Conservation (phyloP, 257 asterid species). For the Petunia axillaris region DNA sequence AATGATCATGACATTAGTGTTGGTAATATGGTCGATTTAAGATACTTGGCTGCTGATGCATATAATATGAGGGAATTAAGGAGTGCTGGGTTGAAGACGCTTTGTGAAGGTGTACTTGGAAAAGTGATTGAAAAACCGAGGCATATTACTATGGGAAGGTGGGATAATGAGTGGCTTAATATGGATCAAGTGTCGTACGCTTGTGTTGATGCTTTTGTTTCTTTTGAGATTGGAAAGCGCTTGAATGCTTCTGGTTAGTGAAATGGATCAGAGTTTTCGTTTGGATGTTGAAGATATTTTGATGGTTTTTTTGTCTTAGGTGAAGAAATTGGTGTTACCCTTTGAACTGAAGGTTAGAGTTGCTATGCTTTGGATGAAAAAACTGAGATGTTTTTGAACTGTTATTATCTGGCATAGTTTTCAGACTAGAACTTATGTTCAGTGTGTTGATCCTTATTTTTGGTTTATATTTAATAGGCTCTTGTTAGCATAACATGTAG, state of each 20-base stretch:
- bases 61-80: constrained; percentile 11
- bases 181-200: constrained; percentile 32
- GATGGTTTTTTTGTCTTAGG: no score
- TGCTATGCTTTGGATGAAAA: no score
- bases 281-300: no score
- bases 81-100: constrained; percentile 34
- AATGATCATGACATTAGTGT: constrained; percentile 30
- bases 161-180: constrained; percentile 34
- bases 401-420: no score
- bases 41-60: constrained; percentile 29
- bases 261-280: no score
- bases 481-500: no score
- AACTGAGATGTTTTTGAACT: no score
- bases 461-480: no score
- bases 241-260: constrained; percentile 19
- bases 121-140: not conserved
- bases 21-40: constrained; percentile 33
- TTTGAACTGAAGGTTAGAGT: no score
- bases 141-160: not conserved
- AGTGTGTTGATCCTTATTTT: no score
- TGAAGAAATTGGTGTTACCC: no score
- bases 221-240: not conserved
- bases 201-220: constrained; percentile 40
- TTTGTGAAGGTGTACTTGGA: constrained; percentile 33
- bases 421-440: no score